Percentiles rank a stretch among this genome's conserved stretches.
Conservation (phyloP, 208 protist genomes). For the Leishmania arabica region DNA sequence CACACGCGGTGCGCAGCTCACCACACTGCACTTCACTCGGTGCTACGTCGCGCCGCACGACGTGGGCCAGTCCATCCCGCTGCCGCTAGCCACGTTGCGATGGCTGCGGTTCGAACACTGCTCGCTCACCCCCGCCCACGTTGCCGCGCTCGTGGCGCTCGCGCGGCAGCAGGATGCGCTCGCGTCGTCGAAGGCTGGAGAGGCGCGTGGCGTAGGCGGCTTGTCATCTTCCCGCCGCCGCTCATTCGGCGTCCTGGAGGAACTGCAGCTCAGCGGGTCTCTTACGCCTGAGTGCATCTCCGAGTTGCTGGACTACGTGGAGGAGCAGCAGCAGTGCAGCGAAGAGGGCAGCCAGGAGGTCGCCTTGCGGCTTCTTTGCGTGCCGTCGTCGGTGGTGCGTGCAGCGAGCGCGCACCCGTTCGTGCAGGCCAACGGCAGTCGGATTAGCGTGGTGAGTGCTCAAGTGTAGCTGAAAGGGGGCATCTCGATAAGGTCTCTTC, state of each 20-base stretch:
- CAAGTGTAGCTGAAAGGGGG: neutral
- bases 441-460: slow-evolving; percentile 16
- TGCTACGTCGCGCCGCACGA: slow-evolving; percentile 54
- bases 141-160: slow-evolving; percentile 50
- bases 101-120: slow-evolving; percentile 65
- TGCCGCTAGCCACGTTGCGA: slow-evolving; percentile 35
- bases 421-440: slow-evolving; percentile 26
- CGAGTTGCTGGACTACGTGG: slow-evolving; percentile 59
- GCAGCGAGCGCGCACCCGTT: slow-evolving; percentile 42
- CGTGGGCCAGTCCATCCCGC: slow-evolving; percentile 33
- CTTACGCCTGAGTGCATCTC: slow-evolving; percentile 50
- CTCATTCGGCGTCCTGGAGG: slow-evolving; percentile 35
- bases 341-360: neutral
- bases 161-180: slow-evolving; percentile 28
- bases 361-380: slow-evolving; percentile 18
- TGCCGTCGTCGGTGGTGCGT: slow-evolving; percentile 38
- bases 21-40: slow-evolving; percentile 49
- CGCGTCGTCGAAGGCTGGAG: neutral
- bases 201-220: neutral
- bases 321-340: slow-evolving; percentile 31
- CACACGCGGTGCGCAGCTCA: slow-evolving; percentile 15
- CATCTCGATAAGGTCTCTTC: neutral
- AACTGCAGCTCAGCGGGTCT: slow-evolving; percentile 71
- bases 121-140: slow-evolving; percentile 50
- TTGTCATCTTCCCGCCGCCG: neutral